phyloP scores from a whole-genome alignment of 257 asterid species.

The Solanum neorickii region DNA sequence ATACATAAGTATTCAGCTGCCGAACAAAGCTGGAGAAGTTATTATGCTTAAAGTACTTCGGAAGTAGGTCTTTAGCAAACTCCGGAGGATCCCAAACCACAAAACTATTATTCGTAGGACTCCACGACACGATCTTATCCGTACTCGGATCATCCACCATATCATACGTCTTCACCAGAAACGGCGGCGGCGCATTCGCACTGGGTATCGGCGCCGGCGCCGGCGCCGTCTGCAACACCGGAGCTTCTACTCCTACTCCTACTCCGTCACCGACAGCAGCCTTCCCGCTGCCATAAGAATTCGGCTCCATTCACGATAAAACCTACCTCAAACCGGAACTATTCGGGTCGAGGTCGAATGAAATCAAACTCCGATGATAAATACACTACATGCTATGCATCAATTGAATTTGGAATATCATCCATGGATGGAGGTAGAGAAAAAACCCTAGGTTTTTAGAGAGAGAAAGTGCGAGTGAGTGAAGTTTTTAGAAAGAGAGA shows the following conservation, averaged over 20 bases:
- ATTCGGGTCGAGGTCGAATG: not conserved
- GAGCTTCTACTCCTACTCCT: not conserved
- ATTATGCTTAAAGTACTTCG: constrained; percentile 65
- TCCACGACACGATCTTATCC: constrained; percentile 20
- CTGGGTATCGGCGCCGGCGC: constrained; percentile 8
- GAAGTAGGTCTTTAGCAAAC: constrained; percentile 9
- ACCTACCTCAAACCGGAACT: not conserved
- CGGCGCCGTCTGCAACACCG: not conserved
- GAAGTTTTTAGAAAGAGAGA: not conserved
- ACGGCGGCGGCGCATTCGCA: constrained; percentile 11
- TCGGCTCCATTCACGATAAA: not conserved
- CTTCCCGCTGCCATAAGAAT: not conserved
- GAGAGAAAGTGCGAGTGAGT: not conserved
- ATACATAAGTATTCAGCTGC: constrained; percentile 27
- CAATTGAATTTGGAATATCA: not conserved
- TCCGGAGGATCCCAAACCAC: constrained; percentile 21
- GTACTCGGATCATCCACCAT: constrained; percentile 17
- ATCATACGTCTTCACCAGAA: constrained; percentile 16
- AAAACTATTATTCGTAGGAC: constrained; percentile 9
- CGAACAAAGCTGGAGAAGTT: constrained; percentile 80
- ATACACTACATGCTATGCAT: not conserved
- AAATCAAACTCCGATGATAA: not conserved
- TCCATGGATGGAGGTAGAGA: not conserved
- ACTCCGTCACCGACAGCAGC: not conserved
- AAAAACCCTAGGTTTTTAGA: not conserved